Base-by-base conservation (phyloP, 2,329 filamentous ascomycete genomes). In the Arthrobotrys musiformis region DNA sequence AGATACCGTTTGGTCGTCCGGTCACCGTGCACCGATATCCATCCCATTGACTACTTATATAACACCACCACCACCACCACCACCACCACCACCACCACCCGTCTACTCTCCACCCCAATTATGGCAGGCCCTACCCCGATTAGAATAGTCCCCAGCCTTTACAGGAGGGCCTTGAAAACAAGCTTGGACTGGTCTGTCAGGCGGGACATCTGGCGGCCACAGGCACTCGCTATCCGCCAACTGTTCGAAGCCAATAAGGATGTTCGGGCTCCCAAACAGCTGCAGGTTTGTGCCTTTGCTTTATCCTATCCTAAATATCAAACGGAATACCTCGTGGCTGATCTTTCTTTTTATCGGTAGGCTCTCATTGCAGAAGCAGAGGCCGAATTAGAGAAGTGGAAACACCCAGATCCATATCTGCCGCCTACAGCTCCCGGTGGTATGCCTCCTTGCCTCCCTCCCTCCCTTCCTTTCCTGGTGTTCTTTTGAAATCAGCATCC, bases 111-210 rank as follows among this genome's bases (percentile, higher is more conserved):
- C 42, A 46, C 8, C 22, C 8, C 42, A 81, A 83, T 79, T 61
- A 63, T 54, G 70, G 75, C 60, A 82, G 19, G 30, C 19, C 90
- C 89, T 80, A 87, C 86, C 79, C 72, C 64, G 9, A 37, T 61
- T 19, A 76, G 72, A 28, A 61, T 70, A 52, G 60, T 76, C 9
- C 72, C 72, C 15, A 76, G 72, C 40, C 91, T 99, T 78, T 99
- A 99, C 85, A 91, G 94, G 83, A 93, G 93, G 81, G 93, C 93
- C 26, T 85, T 99, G 83, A 97, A 97, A 88, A 90, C 97, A 79
- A 89, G 95, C 46, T 90, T 98, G 80, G 93, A 97, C 86, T 99
- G 95, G 95, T 90, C 93, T 72, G 93, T 98, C 79, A 92, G 97
- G 83, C 89, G 95, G 80, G 90, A 94, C 82, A 86, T 97, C 78